Evolutionary conservation across 768 basidiomycete genomes (phyloP).

Genomic region (Pluteus cervinus): DNA sequence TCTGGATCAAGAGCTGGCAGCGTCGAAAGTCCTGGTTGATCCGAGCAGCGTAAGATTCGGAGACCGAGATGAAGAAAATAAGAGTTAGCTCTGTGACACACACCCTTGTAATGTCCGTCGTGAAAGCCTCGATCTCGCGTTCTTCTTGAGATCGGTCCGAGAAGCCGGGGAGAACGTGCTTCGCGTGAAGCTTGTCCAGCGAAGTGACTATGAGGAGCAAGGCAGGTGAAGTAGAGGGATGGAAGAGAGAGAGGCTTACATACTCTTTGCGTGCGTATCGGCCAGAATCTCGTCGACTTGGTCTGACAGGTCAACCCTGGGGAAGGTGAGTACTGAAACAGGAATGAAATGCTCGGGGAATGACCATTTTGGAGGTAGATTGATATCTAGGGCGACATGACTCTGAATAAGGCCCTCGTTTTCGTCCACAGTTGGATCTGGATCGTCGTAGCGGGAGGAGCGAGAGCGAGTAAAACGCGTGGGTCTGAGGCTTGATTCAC

Average conservation of each 20-base stretch:
- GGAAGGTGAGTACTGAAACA: conserved; percentile 14
- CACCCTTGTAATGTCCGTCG: conserved; percentile 85
- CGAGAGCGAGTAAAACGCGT: conserved; percentile 34
- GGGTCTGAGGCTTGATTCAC: conserved; percentile 62
- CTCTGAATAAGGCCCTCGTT: conserved; percentile 58
- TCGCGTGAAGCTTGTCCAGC: conserved; percentile 94
- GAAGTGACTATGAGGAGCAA: conserved; percentile 52
- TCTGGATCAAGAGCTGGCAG: conserved; percentile 64
- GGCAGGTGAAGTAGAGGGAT: conserved; percentile 11
- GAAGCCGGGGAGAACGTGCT: conserved; percentile 93
- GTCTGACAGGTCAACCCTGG: conserved; percentile 89
- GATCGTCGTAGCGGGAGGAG: conserved; percentile 39
- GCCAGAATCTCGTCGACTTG: conserved; percentile 78
- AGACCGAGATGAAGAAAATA: conserved; percentile 38
- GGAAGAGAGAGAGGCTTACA: conserved; percentile 19
- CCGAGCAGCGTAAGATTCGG: conserved; percentile 10
- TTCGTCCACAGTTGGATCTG: conserved; percentile 50
- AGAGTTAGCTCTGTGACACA: conserved; percentile 15
- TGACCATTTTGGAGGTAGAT: conserved; percentile 87
- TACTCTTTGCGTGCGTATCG: conserved; percentile 73
- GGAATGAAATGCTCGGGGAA: conserved; percentile 17
- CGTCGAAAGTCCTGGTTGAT: conserved; percentile 56
- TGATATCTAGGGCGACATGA: conserved; percentile 46
- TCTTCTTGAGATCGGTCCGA: conserved; percentile 93
- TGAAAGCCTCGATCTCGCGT: conserved; percentile 83